These are phyloP conservation scores for Penicillium turbatum DNA, from an alignment of 495 filamentous ascomycete genomes.

Conservation along the genomic window DNA sequence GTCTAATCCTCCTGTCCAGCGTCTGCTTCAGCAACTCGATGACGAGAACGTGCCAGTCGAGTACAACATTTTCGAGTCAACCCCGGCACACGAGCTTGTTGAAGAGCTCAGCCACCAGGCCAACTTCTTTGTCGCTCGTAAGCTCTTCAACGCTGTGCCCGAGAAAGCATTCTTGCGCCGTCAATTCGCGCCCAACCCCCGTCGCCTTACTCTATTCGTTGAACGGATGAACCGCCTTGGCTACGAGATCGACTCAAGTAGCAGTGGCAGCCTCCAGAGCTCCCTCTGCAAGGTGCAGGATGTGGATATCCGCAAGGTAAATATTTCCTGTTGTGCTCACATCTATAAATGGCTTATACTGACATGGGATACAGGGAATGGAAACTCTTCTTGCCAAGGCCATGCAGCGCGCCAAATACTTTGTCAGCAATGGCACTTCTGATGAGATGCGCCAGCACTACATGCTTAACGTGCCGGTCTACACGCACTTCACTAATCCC, in stretches of 20 bases:
- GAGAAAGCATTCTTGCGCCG: conserved; percentile 91
- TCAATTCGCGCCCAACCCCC: conserved; percentile 76
- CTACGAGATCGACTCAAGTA: conserved; percentile 80
- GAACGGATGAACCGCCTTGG: conserved; percentile 91
- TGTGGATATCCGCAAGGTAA: conserved; percentile 73
- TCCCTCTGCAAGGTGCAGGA: conserved; percentile 90
- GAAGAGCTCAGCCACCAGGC: conserved; percentile 92
- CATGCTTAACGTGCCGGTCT: conserved; percentile 85
- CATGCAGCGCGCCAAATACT: conserved; percentile 96
- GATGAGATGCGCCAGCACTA: conserved; percentile 80
- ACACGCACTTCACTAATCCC: conserved; percentile 96
- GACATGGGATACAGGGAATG: conserved; percentile 60
- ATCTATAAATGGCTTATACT: neutral
- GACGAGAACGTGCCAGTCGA: conserved; percentile 97
- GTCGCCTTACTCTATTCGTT: conserved; percentile 83
- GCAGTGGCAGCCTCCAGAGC: conserved; percentile 85
- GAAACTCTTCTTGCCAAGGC: conserved; percentile 90
- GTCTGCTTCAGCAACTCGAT: conserved; percentile 89
- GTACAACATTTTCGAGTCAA: conserved; percentile 91
- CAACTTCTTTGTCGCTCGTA: conserved; percentile 84
- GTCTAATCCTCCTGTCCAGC: conserved; percentile 74
- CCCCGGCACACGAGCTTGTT: conserved; percentile 83
- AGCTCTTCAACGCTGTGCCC: conserved; percentile 70
- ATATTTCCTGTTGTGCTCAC: neutral
- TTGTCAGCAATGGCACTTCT: conserved; percentile 67